phyloP scores from a whole-genome alignment of 352 stramenopile genomes.

The Globisporangium alternatum region DNA sequence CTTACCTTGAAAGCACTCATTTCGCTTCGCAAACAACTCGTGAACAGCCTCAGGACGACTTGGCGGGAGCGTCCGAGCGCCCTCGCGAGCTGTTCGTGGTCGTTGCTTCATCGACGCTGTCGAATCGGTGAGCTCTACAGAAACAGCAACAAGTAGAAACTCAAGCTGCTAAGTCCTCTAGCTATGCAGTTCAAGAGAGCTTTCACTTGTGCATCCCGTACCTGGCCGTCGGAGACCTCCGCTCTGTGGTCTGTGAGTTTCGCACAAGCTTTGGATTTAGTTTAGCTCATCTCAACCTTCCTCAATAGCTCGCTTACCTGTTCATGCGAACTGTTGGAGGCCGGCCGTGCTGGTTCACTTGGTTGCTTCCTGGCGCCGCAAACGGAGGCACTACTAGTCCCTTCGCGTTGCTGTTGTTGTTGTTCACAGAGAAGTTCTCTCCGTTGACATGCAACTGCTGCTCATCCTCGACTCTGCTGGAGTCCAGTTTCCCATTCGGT shows the following conservation, averaged over 20 bases:
- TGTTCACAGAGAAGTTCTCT: not conserved
- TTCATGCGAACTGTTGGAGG: conserved; percentile 9
- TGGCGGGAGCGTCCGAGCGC: conserved; percentile 19
- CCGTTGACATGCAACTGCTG: conserved; percentile 4
- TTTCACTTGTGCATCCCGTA: not conserved
- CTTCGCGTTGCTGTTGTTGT: not conserved
- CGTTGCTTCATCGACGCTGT: conserved; percentile 29
- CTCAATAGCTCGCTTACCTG: not conserved
- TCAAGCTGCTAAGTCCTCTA: not conserved
- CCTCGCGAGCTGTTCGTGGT: conserved; percentile 49
- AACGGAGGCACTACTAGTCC: not conserved
- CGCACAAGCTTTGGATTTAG: not conserved
- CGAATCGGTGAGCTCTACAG: conserved; percentile 3
- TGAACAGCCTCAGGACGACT: not conserved
- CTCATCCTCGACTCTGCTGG: conserved; percentile 14
- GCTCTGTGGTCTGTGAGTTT: conserved; percentile 40
- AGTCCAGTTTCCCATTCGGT: conserved; percentile 7
- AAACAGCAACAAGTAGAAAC: not conserved
- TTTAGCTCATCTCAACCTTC: not conserved
- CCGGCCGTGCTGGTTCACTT: conserved; percentile 11
- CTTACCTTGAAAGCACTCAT: conserved; percentile 19
- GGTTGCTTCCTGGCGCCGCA: conserved; percentile 13
- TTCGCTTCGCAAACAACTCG: conserved; percentile 15
- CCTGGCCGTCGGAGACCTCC: conserved; percentile 39
- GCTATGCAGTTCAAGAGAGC: not conserved